Evolutionary conservation across 306 rosid genomes (phyloP), one percentile per base, ranked within the genome.

Genomic region (Rosa multiflora): DNA sequence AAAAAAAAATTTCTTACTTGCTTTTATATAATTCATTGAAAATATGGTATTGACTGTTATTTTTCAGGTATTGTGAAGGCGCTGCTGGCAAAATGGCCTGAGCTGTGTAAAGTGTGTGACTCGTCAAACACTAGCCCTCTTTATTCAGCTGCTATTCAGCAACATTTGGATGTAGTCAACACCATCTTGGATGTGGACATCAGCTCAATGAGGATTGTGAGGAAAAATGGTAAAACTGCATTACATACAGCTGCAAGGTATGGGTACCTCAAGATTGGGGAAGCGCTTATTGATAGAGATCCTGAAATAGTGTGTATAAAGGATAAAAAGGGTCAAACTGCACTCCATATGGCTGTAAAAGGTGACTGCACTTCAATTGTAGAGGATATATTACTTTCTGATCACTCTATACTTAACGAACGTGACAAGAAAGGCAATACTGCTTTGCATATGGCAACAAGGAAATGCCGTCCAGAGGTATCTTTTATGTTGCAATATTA

Each of bases 321-420:
- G 79, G 99, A 95, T 81, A 95, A 91, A 79, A 95, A 95, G 67
- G 93, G 93, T 70, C 99, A 95, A 86, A 95, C 99, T 68, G 98
- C 97, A 17, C 90, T 95, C 43, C 99, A 95, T 80, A 95, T 95
- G 99, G 96, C 99, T 49, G 98, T 90, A 10, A 95, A 95, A 85
- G 99, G 98, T 69, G 90, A 90, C 86, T 75, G 88, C 76, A 79
- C 87, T 48, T 73, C 37, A 26, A 90, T 87, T 5, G 98, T 93
- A 23, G 97, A 95, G 77, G 99, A 93, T 81, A 83, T 92, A 63
- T 78, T 95, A 70, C 86, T 32, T 42, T 90, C 88, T 52, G 93
- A 88, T 82, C 72, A 75, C 21, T 79, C 94, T 46, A 77, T 93
- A 70, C 81, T 95, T 76, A 95, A 90, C 53, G 98, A 95, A 72